These are phyloP conservation scores for Kluyveromyces nonfermentans DNA, from an alignment of 805 yeast species.

Conservation along the genomic window DNA sequence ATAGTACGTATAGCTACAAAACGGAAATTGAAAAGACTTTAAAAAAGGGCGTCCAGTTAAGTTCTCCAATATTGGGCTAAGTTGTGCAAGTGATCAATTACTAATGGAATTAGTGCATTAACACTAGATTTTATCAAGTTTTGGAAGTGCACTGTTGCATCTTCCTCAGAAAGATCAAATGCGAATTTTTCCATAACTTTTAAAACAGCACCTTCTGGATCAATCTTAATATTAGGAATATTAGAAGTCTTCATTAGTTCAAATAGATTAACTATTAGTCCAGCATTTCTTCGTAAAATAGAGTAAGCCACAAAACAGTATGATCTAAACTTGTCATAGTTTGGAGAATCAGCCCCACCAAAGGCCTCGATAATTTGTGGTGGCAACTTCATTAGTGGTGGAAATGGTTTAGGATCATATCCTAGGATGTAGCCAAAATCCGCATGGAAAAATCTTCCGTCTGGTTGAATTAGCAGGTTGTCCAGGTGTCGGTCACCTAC, in stretches of 20 bases:
- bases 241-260: constrained; percentile 91
- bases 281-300: constrained; percentile 80
- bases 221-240: constrained; percentile 80
- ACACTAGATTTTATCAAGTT: constrained; percentile 90
- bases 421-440: constrained; percentile 97
- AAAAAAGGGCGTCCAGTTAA: constrained; percentile 22
- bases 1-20: neutral
- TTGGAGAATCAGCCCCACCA: constrained; percentile 86
- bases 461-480: constrained; percentile 69
- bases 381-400: constrained; percentile 96
- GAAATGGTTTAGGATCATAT: constrained; percentile 96
- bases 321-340: constrained; percentile 77
- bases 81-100: constrained; percentile 89
- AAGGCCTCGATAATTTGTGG: constrained; percentile 95
- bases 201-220: constrained; percentile 76
- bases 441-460: constrained; percentile 92
- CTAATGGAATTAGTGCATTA: constrained; percentile 86
- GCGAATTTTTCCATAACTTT: constrained; percentile 93
- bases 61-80: constrained; percentile 98
- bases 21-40: too few relatives aligned
- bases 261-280: constrained; percentile 79
- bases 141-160: constrained; percentile 91
- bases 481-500: constrained; percentile 97
- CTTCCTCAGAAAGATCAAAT: constrained; percentile 88
- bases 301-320: constrained; percentile 93